Base-by-base conservation (phyloP, 2,329 filamentous ascomycete species). In the Thielaviopsis punctulata region DNA sequence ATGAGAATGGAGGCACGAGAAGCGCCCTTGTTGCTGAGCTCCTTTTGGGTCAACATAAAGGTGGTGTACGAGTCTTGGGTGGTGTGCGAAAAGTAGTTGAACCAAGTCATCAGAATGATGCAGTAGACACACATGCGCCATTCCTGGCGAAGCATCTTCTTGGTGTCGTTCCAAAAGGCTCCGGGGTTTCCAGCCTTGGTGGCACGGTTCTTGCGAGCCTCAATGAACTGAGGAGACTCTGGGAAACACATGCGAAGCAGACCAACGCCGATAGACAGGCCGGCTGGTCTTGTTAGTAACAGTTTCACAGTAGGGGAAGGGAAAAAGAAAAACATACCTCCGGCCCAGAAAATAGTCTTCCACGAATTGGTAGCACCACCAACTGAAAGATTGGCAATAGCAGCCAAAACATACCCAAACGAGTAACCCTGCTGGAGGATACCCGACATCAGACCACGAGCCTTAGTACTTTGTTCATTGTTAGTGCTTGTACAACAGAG, bases 41-140 rank as follows among this genome's bases (percentile, higher is more conserved):
- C 77, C 65, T 89, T 88, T 59, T 86, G 74, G 4, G 73, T 73
- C 39, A 82, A 70, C 80, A 89, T 83, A 62, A 88, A 87, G 2
- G 84, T 88, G 0, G 84, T 87, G 68, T 88, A 89, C 48, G 76
- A 82, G 67, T 90, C 85, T 63, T 90, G 84, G 22, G 79, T 82
- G 1, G 83, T 86, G 69, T 90, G 85, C 49, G 80, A 84, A 68
- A 85, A 87, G 64, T 73, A 80, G 66, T 80, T 81, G 69, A 80
- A 79, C 73, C 82, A 84, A 0, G 80, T 84, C 84, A 89, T 88
- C 50, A 90, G 70, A 56, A 89, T 72, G 63, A 84, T 70, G 64
- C 82, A 85, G 69, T 89, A 90, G 52, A 88, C 62, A 59, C 77
- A 82, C 75, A 88, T 79, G 63, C 77, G 77, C 85, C 84, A 89